These are phyloP conservation scores for Blastomyces silverae DNA, from an alignment of 2,329 filamentous ascomycete species.

Conservation along the genomic window DNA sequence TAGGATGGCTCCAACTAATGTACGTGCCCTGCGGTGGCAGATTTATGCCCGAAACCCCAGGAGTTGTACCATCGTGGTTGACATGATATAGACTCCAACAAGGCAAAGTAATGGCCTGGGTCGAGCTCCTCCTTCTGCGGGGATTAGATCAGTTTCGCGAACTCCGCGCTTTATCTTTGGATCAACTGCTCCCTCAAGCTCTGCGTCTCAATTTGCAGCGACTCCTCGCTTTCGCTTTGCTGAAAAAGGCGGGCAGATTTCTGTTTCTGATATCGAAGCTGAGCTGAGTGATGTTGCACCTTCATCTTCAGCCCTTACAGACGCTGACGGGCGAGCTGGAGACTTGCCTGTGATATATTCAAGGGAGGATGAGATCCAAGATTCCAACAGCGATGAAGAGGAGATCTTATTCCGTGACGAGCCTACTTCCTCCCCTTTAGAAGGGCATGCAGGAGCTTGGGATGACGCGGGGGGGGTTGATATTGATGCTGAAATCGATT, in stretches of 20 bases:
- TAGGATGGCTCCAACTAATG: not conserved
- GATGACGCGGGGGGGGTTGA: conserved; percentile 5
- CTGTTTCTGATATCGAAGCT: conserved; percentile 12
- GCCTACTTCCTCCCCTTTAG: not conserved
- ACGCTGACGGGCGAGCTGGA: not conserved
- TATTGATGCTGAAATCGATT: conserved; percentile 28
- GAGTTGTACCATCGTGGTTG: not conserved
- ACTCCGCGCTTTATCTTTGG: conserved; percentile 21
- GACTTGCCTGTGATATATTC: not conserved
- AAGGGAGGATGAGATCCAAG: not conserved
- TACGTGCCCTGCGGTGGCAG: not conserved
- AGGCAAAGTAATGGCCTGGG: not conserved
- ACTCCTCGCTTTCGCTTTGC: conserved; percentile 21
- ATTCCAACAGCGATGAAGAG: conserved; percentile 13
- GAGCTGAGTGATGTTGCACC: not conserved
- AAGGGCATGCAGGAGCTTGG: not conserved
- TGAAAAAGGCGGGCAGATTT: not conserved
- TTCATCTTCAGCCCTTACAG: conserved; percentile 3
- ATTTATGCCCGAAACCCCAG: not conserved
- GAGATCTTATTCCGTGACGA: conserved; percentile 11
- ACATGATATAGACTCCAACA: conserved; percentile 7
- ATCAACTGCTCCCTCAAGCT: conserved; percentile 16
- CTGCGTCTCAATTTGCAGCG: conserved; percentile 19
- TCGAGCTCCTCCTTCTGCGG: not conserved
- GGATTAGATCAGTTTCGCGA: conserved; percentile 3